phyloP scores from a whole-genome alignment of 2,329 filamentous ascomycete species.

The Lasiodiplodia hormozganensis region DNA sequence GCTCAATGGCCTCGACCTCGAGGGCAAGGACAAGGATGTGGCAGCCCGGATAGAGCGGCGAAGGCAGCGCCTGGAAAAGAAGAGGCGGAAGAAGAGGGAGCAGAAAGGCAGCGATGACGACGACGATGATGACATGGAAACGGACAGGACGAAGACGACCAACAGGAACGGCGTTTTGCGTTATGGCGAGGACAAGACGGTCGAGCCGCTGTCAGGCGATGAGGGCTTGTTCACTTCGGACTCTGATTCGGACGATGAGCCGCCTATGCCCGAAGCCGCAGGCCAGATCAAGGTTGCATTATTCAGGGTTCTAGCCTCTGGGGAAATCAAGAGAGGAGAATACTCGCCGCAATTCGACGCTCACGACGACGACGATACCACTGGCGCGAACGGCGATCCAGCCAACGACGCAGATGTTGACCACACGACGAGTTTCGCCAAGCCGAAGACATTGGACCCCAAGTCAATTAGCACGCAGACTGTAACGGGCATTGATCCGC shows the following conservation, averaged over 20 bases:
- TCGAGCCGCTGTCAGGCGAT: constrained; percentile 76
- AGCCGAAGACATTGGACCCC: constrained; percentile 93
- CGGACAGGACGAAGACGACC: constrained; percentile 47
- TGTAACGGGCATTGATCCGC: constrained; percentile 96
- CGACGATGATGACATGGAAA: constrained; percentile 34
- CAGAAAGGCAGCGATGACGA: constrained; percentile 56
- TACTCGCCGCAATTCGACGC: constrained; percentile 98
- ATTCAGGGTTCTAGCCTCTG: constrained; percentile 92
- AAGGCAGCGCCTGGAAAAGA: constrained; percentile 77
- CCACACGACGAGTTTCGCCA: constrained; percentile 97
- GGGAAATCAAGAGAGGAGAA: constrained; percentile 96
- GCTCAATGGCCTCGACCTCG: constrained; percentile 94
- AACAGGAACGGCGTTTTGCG: constrained; percentile 68
- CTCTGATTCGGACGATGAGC: constrained; percentile 79
- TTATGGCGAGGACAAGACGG: constrained; percentile 78
- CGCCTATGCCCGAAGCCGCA: constrained; percentile 85
- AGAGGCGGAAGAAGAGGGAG: constrained; percentile 77
- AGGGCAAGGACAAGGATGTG: constrained; percentile 77
- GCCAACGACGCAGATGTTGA: constrained; percentile 82
- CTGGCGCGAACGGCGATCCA: constrained; percentile 57
- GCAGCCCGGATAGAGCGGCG: constrained; percentile 77
- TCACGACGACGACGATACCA: constrained; percentile 86
- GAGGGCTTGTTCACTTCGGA: constrained; percentile 69
- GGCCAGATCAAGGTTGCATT: constrained; percentile 98
- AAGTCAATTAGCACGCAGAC: constrained; percentile 99